Conservation (phyloP, 108 stramenopile genomes). For the Nitzschia sp. region DNA sequence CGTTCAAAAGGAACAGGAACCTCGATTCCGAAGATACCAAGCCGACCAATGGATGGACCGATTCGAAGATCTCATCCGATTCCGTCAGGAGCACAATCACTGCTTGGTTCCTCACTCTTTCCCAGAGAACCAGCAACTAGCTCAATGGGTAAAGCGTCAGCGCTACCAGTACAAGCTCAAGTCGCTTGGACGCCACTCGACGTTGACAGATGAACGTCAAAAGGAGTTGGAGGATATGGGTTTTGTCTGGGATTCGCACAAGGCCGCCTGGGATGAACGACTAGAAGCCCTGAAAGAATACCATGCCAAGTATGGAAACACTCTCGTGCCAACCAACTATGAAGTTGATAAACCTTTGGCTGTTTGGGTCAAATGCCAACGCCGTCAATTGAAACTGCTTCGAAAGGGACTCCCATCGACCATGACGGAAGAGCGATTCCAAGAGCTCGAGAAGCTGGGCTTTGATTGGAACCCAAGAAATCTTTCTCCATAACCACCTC, state of each 20-base stretch:
- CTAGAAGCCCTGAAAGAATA: slow-evolving; percentile 4
- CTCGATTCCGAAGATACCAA: slow-evolving; percentile 24
- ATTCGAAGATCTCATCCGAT: slow-evolving; percentile 30
- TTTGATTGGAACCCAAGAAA: slow-evolving; percentile 36
- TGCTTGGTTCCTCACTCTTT: slow-evolving; percentile 38
- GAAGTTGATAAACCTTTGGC: slow-evolving; percentile 29
- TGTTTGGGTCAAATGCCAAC: slow-evolving; percentile 37
- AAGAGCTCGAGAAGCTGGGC: slow-evolving; percentile 24
- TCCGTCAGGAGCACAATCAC: slow-evolving; percentile 27
- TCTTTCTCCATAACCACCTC: background rate
- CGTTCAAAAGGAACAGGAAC: too few relatives aligned
- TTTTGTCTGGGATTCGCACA: slow-evolving; percentile 32
- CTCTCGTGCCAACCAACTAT: slow-evolving; percentile 15
- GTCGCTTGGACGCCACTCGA: slow-evolving; percentile 23
- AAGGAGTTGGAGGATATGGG: slow-evolving; percentile 41
- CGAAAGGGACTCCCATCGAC: slow-evolving; percentile 6
- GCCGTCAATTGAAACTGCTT: slow-evolving; percentile 36
- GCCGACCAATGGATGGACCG: slow-evolving; percentile 36
- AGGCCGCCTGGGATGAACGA: slow-evolving; percentile 19
- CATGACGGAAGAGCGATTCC: slow-evolving; percentile 33
- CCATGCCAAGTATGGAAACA: background rate
- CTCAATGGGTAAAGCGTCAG: slow-evolving; percentile 42
- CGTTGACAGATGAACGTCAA: slow-evolving; percentile 30
- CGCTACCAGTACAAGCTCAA: slow-evolving; percentile 50
- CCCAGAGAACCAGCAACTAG: slow-evolving; percentile 23